Conservation (phyloP, 495 filamentous ascomycete species). For the Talaromyces wortmannii region DNA sequence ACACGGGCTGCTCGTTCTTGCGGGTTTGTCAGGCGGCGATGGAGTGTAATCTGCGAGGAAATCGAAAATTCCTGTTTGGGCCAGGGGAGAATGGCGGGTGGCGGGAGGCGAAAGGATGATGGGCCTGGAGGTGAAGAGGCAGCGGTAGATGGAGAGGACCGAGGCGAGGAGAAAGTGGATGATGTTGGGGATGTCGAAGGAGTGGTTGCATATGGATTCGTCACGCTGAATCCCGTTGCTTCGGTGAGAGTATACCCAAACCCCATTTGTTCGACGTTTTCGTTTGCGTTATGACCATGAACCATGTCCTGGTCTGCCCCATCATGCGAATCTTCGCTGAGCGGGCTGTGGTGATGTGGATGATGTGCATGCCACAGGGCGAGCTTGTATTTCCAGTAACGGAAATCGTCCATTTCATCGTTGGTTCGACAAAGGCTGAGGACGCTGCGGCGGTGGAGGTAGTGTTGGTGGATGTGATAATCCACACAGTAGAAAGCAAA, state of each 20-base stretch:
- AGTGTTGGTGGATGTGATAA: conserved; percentile 30
- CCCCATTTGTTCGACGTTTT: too few relatives aligned
- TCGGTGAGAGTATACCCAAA: background rate
- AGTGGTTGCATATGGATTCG: background rate
- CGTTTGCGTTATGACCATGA: background rate
- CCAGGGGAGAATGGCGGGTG: background rate
- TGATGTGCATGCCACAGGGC: background rate
- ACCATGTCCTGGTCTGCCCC: background rate
- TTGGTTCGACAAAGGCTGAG: conserved; percentile 21
- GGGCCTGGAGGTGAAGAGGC: background rate
- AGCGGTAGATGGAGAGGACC: conserved; percentile 2
- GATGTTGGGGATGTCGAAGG: background rate
- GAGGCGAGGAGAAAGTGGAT: background rate
- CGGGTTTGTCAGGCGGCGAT: background rate
- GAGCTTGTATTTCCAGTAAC: conserved; percentile 18
- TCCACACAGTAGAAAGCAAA: conserved; percentile 27
- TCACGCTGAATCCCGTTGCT: too few relatives aligned
- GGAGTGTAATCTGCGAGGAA: background rate
- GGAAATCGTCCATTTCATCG: conserved; percentile 18
- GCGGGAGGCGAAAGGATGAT: background rate
- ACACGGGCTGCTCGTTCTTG: conserved; percentile 2
- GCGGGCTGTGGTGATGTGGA: background rate
- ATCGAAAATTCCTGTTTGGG: background rate
- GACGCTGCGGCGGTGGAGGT: conserved; percentile 12
- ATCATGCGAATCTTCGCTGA: background rate